Percentiles rank a stretch among this genome's conserved stretches.
These are phyloP conservation scores for Phytophthora hibernalis DNA, from an alignment of 352 stramenopile species.

Conservation along the genomic window DNA sequence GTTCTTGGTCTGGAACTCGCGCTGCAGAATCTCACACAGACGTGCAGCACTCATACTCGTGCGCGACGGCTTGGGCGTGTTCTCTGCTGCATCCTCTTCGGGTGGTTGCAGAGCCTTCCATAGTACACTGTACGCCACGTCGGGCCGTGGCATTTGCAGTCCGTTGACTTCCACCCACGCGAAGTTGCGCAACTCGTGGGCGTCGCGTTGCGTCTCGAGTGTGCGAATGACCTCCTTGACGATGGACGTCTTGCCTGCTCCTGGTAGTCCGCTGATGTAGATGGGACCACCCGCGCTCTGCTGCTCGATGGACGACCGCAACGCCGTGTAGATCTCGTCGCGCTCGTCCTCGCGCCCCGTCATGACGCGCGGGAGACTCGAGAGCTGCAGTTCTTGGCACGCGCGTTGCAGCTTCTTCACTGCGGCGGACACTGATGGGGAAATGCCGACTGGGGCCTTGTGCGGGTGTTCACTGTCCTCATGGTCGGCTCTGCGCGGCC, in stretches of 20 bases:
- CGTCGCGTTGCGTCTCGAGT: constrained; percentile 48
- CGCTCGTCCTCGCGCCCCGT: constrained; percentile 71
- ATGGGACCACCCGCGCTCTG: constrained; percentile 60
- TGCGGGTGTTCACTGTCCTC: not conserved
- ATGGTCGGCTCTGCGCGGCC: constrained; percentile 5
- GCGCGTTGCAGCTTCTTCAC: constrained; percentile 56
- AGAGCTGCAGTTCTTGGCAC: constrained; percentile 70
- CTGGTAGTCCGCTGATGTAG: constrained; percentile 78
- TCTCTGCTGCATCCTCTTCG: constrained; percentile 13
- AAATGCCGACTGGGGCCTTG: not conserved
- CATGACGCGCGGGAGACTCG: constrained; percentile 58
- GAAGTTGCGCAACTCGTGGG: constrained; percentile 50
- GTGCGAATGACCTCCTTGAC: constrained; percentile 72
- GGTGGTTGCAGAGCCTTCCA: constrained; percentile 59
- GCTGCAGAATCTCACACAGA: constrained; percentile 55
- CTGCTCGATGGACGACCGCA: constrained; percentile 60
- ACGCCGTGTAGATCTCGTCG: constrained; percentile 59
- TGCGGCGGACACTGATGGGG: constrained; percentile 7
- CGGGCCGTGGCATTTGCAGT: constrained; percentile 69
- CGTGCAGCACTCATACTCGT: constrained; percentile 37
- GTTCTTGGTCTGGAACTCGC: constrained; percentile 53
- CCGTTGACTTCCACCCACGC: constrained; percentile 76
- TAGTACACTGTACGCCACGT: constrained; percentile 69
- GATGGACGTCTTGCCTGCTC: constrained; percentile 75
- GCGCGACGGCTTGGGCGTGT: constrained; percentile 4